Evolutionary conservation across 495 filamentous ascomycete genomes (phyloP).

Genomic region (Zalerion maritima): DNA sequence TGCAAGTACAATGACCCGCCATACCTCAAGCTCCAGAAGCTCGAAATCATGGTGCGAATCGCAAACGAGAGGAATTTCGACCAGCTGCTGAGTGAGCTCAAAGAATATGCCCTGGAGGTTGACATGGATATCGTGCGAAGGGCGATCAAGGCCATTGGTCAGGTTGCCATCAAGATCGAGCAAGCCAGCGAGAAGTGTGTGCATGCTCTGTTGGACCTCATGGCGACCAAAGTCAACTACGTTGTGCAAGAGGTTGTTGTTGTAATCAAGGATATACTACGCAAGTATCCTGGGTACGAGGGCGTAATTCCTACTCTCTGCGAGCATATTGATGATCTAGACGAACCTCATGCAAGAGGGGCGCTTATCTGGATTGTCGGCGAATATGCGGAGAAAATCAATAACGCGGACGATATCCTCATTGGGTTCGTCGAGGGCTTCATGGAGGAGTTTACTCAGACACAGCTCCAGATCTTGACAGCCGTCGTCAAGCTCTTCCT

Average conservation of each 20-base stretch:
- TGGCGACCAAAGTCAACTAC: slow-evolving; percentile 96
- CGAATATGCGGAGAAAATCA: slow-evolving; percentile 98
- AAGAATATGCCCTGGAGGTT: slow-evolving; percentile 94
- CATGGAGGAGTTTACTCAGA: slow-evolving; percentile 82
- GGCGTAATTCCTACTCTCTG: slow-evolving; percentile 94
- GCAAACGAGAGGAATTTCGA: slow-evolving; percentile 95
- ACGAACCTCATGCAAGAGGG: slow-evolving; percentile 83
- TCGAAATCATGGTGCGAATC: slow-evolving; percentile 99
- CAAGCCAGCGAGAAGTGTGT: slow-evolving; percentile 86
- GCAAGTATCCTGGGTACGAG: slow-evolving; percentile 95
- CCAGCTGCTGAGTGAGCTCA: slow-evolving; percentile 82
- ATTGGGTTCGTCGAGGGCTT: slow-evolving; percentile 80
- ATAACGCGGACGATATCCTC: slow-evolving; percentile 84
- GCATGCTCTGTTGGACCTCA: slow-evolving; percentile 81
- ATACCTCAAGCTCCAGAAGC: slow-evolving; percentile 93
- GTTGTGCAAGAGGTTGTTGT: slow-evolving; percentile 97
- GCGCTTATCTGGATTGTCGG: slow-evolving; percentile 98
- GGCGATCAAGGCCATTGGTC: slow-evolving; percentile 88
- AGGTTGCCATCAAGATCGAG: slow-evolving; percentile 97
- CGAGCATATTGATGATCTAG: slow-evolving; percentile 91
- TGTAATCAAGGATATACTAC: slow-evolving; percentile 96
- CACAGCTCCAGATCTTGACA: slow-evolving; percentile 88
- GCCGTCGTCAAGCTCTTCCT: slow-evolving; percentile 95
- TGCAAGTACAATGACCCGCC: slow-evolving; percentile 99
- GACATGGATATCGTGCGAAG: slow-evolving; percentile 98